Evolutionary conservation across 192 early-diverging fungal genomes (phyloP), one percentile per base, ranked within the genome.

Genomic region (Podila horticola): DNA sequence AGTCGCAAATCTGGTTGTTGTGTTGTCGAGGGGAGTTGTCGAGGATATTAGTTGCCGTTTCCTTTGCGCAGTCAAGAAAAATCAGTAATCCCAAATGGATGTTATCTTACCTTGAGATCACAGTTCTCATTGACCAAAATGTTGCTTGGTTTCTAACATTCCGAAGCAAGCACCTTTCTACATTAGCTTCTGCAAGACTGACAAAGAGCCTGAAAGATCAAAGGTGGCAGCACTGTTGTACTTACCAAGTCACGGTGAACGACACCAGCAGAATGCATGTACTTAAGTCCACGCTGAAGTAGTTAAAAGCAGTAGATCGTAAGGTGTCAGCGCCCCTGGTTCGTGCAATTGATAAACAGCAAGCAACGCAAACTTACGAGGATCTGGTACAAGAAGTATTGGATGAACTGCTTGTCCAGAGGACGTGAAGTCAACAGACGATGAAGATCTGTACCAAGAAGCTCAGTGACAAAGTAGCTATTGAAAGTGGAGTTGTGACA

Each of bases 341-440:
- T 45, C 13, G 15, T 36, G 34, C 34, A 36, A 36, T 36, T 36
- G 34, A 17, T 45, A 45, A 45, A 17, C 41, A 17, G n/a, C 34
- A 20, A 13, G 28, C 66, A 17, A 67, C 51, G 5, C 82, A 72
- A 72, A 45, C 89, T 79, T 79, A 90, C 88, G 71, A 97, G 82
- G 57, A 99, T 96, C 75, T 99, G 97, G 83, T 97, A 99, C 79
- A 97, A 88, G 83, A 99, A 99, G 90, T 96, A 99, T 84, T 99
- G 95, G 69, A 97, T 94, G 67, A 97, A 97, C 79, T 97, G 95
- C 82, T 94, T 95, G 67, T 97, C 96, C 64, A 99, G 86, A 29
- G 95, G 95, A 70, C 95, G 88, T 45, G 94, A 94, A 60, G 93
- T 93, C 55, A 97, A 86, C 60, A 99, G 89, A 58, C 97, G 92